These are phyloP conservation scores for Podospora pseudocomata DNA, from an alignment of 495 filamentous ascomycete genomes.

Conservation along the genomic window DNA sequence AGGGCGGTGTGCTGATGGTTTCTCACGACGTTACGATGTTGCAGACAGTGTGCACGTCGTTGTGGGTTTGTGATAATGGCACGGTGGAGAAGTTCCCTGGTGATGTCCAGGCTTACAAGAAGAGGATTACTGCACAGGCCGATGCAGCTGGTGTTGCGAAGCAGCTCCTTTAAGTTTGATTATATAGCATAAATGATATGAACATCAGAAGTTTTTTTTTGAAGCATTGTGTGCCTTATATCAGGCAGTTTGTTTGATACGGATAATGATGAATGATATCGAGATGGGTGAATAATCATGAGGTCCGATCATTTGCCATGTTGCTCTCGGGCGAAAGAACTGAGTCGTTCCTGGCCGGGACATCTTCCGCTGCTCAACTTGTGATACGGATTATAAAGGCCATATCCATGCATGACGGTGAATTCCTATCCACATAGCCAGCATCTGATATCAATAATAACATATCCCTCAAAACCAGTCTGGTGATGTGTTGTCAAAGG, in stretches of 20 bases:
- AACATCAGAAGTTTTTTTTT: neutral
- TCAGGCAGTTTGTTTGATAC: neutral
- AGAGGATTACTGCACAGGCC: slow-evolving; percentile 86
- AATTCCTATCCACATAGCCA: too few relatives aligned
- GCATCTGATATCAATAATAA: neutral
- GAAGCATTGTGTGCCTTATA: slow-evolving; percentile 1
- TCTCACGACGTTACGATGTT: slow-evolving; percentile 98
- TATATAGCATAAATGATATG: slow-evolving; percentile 5
- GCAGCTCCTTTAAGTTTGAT: slow-evolving; percentile 37
- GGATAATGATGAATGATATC: neutral
- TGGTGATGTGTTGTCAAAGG: neutral
- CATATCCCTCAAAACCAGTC: too few relatives aligned
- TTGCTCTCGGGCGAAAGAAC: neutral
- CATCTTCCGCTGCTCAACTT: neutral
- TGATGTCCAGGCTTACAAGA: slow-evolving; percentile 97
- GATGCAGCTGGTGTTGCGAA: slow-evolving; percentile 79
- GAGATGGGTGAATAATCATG: neutral
- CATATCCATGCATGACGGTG: too few relatives aligned
- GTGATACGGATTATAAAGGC: too few relatives aligned
- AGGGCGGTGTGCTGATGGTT: slow-evolving; percentile 97
- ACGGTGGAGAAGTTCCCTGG: slow-evolving; percentile 96
- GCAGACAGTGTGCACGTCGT: slow-evolving; percentile 85
- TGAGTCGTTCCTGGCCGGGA: neutral
- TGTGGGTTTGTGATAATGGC: slow-evolving; percentile 96
- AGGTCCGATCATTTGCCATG: neutral